Conservation (phyloP, 2,329 filamentous ascomycete genomes). For the Colletotrichum cordylinicola region DNA sequence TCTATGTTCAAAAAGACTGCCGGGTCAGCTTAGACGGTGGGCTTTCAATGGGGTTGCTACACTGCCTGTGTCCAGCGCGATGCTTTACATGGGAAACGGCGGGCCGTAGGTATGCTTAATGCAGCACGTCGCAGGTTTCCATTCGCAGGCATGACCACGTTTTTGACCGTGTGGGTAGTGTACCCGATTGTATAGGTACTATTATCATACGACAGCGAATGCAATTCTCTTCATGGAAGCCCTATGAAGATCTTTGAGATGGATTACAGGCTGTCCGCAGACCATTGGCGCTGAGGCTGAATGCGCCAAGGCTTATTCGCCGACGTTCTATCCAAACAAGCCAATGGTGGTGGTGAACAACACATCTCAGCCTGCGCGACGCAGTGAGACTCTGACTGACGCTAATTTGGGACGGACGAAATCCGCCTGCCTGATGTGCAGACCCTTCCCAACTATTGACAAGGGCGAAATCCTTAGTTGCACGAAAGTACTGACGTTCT, state of each 20-base stretch:
- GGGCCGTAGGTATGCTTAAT: background rate
- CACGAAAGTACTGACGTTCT: accelerated
- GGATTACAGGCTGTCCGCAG: accelerated
- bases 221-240: background rate
- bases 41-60: conserved; percentile 32
- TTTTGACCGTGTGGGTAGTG: accelerated
- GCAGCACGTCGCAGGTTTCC: background rate
- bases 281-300: background rate
- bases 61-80: conserved; percentile 32
- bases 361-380: background rate
- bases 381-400: accelerated
- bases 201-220: background rate
- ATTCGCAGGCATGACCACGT: background rate
- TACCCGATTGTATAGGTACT: background rate
- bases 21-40: conserved; percentile 31
- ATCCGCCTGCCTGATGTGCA: background rate
- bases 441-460: background rate
- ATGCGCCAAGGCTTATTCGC: background rate
- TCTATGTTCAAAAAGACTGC: background rate
- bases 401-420: accelerated
- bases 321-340: background rate
- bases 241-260: accelerated
- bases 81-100: conserved; percentile 25
- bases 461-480: background rate
- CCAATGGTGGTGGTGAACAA: background rate